Evolutionary conservation across 1,284 basidiomycete species (phyloP).

Genomic region (Papiliotrema flavescens): DNA sequence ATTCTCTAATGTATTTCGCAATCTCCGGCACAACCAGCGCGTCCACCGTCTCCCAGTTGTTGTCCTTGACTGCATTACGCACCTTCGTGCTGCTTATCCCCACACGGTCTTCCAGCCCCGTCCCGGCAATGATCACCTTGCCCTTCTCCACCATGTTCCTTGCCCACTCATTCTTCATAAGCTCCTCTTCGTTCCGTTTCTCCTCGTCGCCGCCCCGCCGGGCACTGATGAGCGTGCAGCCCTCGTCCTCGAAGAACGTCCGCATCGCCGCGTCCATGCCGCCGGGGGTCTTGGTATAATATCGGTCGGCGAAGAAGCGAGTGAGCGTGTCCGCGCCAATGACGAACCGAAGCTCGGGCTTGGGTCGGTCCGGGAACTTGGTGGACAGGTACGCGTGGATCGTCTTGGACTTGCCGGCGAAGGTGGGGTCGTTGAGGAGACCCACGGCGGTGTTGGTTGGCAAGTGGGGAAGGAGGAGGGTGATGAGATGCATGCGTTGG

Average conservation of each 20-base stretch:
- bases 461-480: conserved; percentile 59
- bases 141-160: conserved; percentile 53
- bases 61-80: conserved; percentile 53
- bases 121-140: conserved; percentile 60
- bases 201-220: conserved; percentile 50
- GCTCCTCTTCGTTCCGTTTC: conserved; percentile 36
- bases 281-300: conserved; percentile 56
- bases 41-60: conserved; percentile 46
- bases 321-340: conserved; percentile 86
- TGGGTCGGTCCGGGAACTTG: background rate
- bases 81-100: conserved; percentile 71
- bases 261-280: conserved; percentile 46
- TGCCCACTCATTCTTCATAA: conserved; percentile 51
- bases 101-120: conserved; percentile 55
- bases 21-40: conserved; percentile 52
- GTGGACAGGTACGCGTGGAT: conserved; percentile 54
- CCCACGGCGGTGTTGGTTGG: conserved; percentile 60
- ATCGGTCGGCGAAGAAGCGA: conserved; percentile 74
- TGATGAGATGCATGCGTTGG: conserved; percentile 81
- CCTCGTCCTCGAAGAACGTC: conserved; percentile 44
- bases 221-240: conserved; percentile 69
- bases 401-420: conserved; percentile 71
- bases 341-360: conserved; percentile 47
- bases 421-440: conserved; percentile 81
- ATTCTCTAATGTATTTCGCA: conserved; percentile 54